phyloP scores from a whole-genome alignment of 306 rosid genomes.

The Quercus wislizeni region DNA sequence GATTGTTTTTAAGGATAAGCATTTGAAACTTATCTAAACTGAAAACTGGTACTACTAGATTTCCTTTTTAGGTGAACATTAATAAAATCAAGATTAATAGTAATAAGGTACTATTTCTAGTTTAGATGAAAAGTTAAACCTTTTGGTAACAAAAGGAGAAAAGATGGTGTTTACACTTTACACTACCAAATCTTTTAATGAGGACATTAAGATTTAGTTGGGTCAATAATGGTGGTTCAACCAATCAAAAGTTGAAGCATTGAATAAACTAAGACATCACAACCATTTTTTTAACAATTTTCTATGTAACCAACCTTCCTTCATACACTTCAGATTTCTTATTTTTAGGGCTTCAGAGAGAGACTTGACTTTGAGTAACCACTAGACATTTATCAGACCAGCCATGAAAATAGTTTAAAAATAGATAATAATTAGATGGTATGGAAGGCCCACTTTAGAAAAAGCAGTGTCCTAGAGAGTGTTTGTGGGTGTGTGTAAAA shows the following conservation, averaged over 20 bases:
- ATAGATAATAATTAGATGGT: background rate
- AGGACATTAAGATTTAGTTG: constrained; percentile 20
- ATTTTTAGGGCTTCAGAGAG: constrained; percentile 4
- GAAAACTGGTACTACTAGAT: too few species aligned
- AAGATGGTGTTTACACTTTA: background rate
- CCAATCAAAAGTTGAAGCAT: constrained; percentile 2
- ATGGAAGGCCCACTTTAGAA: constrained; percentile 42
- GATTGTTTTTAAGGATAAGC: too few species aligned
- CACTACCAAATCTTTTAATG: constrained; percentile 15
- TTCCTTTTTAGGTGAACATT: too few species aligned
- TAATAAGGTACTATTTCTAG: constrained; percentile 15
- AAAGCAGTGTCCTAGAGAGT: constrained; percentile 7
- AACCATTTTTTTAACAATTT: background rate
- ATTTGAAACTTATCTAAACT: too few species aligned
- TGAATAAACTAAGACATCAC: constrained; percentile 15
- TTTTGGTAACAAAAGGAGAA: constrained; percentile 5
- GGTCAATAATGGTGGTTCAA: constrained; percentile 19
- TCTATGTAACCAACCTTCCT: background rate
- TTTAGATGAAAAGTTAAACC: constrained; percentile 29
- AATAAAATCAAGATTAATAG: too few species aligned
- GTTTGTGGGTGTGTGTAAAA: constrained; percentile 39
- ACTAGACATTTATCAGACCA: constrained; percentile 24
- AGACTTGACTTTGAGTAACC: constrained; percentile 5
- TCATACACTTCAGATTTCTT: constrained; percentile 9
- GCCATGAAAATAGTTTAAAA: constrained; percentile 15